A percentile compares a stretch with the other conserved stretches of the same genome.
phyloP scores from a whole-genome alignment of 768 basidiomycete species.

The Chiua virens region DNA sequence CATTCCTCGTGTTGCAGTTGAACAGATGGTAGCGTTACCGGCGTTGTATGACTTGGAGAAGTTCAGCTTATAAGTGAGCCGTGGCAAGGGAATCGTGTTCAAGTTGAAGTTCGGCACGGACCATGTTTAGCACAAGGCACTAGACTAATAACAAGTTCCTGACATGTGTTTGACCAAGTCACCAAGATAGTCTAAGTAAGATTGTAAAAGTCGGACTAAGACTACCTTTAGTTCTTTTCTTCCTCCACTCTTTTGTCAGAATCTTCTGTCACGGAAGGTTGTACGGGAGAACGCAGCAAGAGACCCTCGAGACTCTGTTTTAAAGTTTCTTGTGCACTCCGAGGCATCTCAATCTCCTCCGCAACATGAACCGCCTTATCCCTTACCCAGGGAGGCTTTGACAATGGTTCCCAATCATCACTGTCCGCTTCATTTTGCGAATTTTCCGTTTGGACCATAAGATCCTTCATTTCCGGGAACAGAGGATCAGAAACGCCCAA shows the following conservation, averaged over 20 bases:
- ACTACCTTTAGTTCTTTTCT: not conserved
- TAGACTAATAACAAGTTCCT: too few species aligned
- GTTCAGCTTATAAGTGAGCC: not conserved
- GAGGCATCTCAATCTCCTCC: slow-evolving; percentile 5
- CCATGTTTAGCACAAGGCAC: not conserved
- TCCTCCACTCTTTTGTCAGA: not conserved
- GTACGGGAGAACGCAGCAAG: slow-evolving; percentile 10
- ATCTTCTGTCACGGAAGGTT: not conserved
- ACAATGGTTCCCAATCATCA: slow-evolving; percentile 26
- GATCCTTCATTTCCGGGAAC: slow-evolving; percentile 30
- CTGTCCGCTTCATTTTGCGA: not conserved
- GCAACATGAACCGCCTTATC: not conserved
- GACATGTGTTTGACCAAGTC: too few species aligned
- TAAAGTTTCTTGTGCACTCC: slow-evolving; percentile 15
- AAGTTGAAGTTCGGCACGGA: slow-evolving; percentile 28
- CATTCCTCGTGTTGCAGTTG: not conserved
- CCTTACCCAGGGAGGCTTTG: slow-evolving; percentile 11
- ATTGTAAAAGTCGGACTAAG: too few species aligned
- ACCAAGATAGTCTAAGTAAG: too few species aligned
- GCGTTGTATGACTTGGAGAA: not conserved
- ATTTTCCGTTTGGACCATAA: slow-evolving; percentile 1
- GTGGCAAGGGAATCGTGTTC: not conserved
- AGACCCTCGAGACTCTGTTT: slow-evolving; percentile 24
- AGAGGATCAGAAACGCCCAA: slow-evolving; percentile 30
- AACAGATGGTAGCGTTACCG: not conserved